Evolutionary conservation across 2,329 filamentous ascomycete species (phyloP), one percentile per base, ranked within the genome.

Genomic region (Alternaria brassicae): DNA sequence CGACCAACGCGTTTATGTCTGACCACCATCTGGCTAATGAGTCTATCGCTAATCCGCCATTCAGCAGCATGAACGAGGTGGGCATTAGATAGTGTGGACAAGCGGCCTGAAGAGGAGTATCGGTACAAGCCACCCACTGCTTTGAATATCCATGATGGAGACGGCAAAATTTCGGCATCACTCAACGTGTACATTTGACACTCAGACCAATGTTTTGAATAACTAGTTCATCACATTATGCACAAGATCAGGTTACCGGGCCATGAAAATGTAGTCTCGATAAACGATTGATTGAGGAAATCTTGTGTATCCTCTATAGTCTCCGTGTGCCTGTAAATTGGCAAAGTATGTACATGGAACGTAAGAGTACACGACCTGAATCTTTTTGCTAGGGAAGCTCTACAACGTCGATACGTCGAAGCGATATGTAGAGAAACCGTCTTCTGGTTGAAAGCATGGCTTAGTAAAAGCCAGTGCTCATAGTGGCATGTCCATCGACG

Each of bases 281-380:
- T 48, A 48, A 48, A 48, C 44, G 44, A 36, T 23, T 36, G 30
- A 19, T 25, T 48, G 19, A 17, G 44, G 28, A 48, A 48, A 48
- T 34, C 30, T 15, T 25, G 25, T 36, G 19, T 23, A 25, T 48
- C 44, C 44, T 48, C 28, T 48, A 48, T 48, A 17, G 17, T 48
- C 44, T 36, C n/a, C 21, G 12, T n/a, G 41, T 34, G 30, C 28
- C 50, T 53, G 30, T 9, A 36, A 32, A 23, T 1, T 19, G 19
- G 30, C 19, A n/a, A 39, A 47, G 44, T 60, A 60, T 60, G 7
- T 60, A 60, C 57, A 60, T 19, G 23, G 32, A 60, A 60, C 17
- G 21, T 53, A 36, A 57, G 15, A 25, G 19, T 48, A 34, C 36
- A 34, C 28, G 15, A 36, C 7, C 30, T n/a, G 19, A 3, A 12